phyloP scores from a whole-genome alignment of 2,329 filamentous ascomycete species.

The Falciphora oryzae region DNA sequence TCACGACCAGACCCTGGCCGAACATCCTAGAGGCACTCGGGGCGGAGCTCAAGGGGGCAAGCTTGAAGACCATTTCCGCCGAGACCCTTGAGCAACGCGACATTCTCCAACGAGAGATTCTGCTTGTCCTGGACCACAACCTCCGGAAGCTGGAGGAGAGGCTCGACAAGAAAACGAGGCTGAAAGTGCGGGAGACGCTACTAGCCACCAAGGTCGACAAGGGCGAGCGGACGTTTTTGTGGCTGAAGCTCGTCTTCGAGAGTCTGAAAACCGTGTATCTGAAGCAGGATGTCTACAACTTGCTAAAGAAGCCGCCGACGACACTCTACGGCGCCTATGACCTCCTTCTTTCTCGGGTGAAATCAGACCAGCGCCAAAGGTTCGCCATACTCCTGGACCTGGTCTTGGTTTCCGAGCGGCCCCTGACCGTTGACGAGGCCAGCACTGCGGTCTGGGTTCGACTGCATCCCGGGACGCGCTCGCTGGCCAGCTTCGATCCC shows the following conservation, averaged over 20 bases:
- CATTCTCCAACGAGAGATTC: neutral
- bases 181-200: neutral
- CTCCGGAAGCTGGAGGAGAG: neutral
- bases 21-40: too few species aligned
- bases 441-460: neutral
- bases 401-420: neutral
- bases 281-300: neutral
- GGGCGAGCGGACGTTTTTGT: neutral
- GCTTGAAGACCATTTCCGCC: too few species aligned
- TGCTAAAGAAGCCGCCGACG: neutral
- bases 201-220: neutral
- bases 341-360: neutral
- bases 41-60: too few species aligned
- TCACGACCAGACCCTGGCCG: too few species aligned
- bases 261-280: neutral
- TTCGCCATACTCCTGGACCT: neutral
- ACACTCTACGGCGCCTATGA: neutral
- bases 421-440: neutral
- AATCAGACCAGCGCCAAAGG: neutral
- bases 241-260: constrained; percentile 1
- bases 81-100: too few species aligned
- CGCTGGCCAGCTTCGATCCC: neutral
- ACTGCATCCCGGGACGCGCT: neutral
- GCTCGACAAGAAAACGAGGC: neutral
- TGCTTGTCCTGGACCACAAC: neutral